phyloP scores from a whole-genome alignment of 1,284 basidiomycete genomes.

The Microbotryum saponariae region DNA sequence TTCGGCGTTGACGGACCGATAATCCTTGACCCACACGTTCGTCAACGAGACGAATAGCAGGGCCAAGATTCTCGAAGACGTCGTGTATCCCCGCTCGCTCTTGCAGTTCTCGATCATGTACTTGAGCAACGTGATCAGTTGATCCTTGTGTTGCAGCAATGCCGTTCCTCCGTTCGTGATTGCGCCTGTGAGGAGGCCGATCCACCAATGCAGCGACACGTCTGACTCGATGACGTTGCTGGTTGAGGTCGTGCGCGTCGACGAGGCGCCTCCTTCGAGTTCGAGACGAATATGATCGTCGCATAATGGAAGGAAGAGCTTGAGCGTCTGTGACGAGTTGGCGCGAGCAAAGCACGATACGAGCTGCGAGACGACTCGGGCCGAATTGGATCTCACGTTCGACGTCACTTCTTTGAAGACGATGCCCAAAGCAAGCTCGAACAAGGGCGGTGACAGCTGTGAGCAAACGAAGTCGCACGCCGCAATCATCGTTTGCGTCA shows the following conservation, averaged over 20 bases:
- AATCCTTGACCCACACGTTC: conserved; percentile 70
- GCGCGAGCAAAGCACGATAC: conserved; percentile 77
- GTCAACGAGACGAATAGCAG: conserved; percentile 69
- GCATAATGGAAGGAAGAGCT: conserved; percentile 68
- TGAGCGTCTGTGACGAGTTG: conserved; percentile 66
- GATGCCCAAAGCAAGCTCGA: conserved; percentile 75
- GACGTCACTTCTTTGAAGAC: conserved; percentile 80
- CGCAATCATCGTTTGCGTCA: conserved; percentile 69
- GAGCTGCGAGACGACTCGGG: conserved; percentile 81
- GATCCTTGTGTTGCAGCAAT: conserved; percentile 60
- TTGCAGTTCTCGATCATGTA: conserved; percentile 70
- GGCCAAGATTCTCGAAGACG: conserved; percentile 69
- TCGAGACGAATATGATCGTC: conserved; percentile 74
- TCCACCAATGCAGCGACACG: conserved; percentile 88
- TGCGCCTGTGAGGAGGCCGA: conserved; percentile 68
- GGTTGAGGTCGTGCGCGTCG: conserved; percentile 77
- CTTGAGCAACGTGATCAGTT: conserved; percentile 60
- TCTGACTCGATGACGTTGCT: conserved; percentile 76
- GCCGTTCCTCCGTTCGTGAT: conserved; percentile 61
- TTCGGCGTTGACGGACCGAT: conserved; percentile 73
- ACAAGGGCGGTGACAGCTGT: conserved; percentile 78
- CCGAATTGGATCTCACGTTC: conserved; percentile 75
- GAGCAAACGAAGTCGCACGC: conserved; percentile 78
- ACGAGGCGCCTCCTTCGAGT: conserved; percentile 85
- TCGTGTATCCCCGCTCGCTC: conserved; percentile 81